phyloP scores from a whole-genome alignment of 768 basidiomycete species.

The Suillus ampliporus region DNA sequence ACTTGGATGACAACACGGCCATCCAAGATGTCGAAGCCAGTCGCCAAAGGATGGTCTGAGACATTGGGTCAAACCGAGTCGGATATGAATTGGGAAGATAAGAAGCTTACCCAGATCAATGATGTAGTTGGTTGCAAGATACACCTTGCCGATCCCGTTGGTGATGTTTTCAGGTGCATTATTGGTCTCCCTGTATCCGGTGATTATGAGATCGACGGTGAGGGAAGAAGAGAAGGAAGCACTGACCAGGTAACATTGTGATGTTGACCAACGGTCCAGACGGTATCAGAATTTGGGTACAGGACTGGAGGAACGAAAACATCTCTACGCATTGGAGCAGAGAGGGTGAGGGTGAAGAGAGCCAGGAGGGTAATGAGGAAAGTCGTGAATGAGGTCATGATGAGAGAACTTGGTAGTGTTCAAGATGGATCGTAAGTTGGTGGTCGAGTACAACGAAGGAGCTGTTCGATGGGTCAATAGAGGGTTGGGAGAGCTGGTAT shows the following conservation, averaged over 20 bases:
- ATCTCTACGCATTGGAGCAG: slow-evolving; percentile 22
- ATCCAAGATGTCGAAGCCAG: slow-evolving; percentile 33
- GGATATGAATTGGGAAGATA: slow-evolving; percentile 2
- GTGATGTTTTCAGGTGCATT: slow-evolving; percentile 38
- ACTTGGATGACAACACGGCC: slow-evolving; percentile 34
- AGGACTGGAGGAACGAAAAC: slow-evolving; percentile 34
- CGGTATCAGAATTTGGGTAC: slow-evolving; percentile 25
- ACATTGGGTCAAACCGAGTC: slow-evolving; percentile 12
- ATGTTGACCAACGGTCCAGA: slow-evolving; percentile 28
- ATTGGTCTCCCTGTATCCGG: slow-evolving; percentile 35
- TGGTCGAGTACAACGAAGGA: slow-evolving; percentile 18
- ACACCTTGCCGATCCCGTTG: slow-evolving; percentile 33
- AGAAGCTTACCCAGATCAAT: slow-evolving; percentile 32
- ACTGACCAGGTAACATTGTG: slow-evolving; percentile 39
- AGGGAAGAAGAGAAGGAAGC: neutral
- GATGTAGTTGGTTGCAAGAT: slow-evolving; percentile 28
- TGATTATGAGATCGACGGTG: neutral
- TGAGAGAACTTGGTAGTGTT: slow-evolving; percentile 13
- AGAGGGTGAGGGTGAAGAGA: slow-evolving; percentile 18
- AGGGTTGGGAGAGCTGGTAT: slow-evolving; percentile 9
- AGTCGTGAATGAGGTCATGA: slow-evolving; percentile 19
- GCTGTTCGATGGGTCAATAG: slow-evolving; percentile 7
- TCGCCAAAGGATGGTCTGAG: slow-evolving; percentile 31
- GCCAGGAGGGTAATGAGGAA: slow-evolving; percentile 21
- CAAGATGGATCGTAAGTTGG: slow-evolving; percentile 16